phyloP scores from a whole-genome alignment of 768 basidiomycete species.

The Mycena capillaripes region DNA sequence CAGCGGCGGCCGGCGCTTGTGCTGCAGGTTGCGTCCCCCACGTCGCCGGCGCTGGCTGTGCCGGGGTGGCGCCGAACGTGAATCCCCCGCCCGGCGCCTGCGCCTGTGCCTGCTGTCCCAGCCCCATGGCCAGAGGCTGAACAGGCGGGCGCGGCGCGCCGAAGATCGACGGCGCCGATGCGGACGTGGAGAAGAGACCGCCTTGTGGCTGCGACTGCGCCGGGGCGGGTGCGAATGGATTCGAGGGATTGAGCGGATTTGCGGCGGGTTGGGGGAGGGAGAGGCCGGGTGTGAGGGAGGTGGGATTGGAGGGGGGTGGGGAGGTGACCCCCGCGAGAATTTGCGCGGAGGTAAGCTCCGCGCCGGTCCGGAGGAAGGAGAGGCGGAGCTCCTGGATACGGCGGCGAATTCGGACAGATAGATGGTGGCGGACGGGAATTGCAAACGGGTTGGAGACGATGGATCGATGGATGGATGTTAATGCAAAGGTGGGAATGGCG shows the following conservation, averaged over 20 bases:
- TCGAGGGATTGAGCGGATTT: too few species aligned
- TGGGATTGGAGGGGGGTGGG: neutral
- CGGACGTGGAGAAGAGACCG: too few species aligned
- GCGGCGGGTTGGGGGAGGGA: neutral
- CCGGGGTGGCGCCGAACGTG: too few species aligned
- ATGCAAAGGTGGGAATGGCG: too few species aligned
- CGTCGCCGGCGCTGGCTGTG: neutral
- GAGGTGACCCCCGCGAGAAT: constrained; percentile 4
- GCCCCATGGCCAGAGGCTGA: too few species aligned
- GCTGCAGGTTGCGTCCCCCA: neutral
- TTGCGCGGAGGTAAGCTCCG: constrained; percentile 36
- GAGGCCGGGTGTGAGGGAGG: neutral
- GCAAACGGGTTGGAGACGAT: neutral
- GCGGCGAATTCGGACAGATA: neutral
- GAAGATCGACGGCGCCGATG: too few species aligned
- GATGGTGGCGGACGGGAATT: neutral
- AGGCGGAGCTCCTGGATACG: constrained; percentile 56
- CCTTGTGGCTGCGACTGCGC: neutral
- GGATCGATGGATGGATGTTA: too few species aligned
- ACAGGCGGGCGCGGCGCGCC: too few species aligned
- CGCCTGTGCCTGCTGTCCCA: neutral
- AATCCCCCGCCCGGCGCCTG: too few species aligned
- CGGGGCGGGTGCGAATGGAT: neutral
- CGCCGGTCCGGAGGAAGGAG: constrained; percentile 49
- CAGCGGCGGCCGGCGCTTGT: neutral